Evolutionary conservation across 2,329 filamentous ascomycete species (phyloP).

Genomic region (Ceratocystis harringtonii): DNA sequence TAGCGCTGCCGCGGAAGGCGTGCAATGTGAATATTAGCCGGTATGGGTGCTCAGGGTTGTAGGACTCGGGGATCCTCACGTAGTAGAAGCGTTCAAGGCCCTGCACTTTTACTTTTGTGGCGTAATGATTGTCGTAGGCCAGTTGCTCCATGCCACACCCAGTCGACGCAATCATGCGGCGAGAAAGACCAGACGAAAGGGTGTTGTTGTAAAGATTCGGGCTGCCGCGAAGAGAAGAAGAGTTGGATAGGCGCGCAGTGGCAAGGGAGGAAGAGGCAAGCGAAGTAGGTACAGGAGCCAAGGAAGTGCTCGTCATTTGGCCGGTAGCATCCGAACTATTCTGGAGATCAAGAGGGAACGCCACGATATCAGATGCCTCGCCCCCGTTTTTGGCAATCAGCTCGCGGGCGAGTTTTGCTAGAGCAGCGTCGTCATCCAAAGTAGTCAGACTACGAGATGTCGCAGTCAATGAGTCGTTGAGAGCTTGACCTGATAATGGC

Average conservation of each 20-base stretch:
- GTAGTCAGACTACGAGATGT: background rate
- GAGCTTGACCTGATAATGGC: background rate
- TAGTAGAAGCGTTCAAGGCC: slow-evolving; percentile 26
- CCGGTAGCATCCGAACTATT: background rate
- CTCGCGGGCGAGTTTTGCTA: background rate
- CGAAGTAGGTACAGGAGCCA: background rate
- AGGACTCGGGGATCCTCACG: slow-evolving; percentile 27
- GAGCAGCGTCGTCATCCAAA: background rate
- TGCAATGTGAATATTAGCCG: slow-evolving; percentile 30
- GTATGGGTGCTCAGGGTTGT: slow-evolving; percentile 27
- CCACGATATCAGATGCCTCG: background rate
- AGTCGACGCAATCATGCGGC: background rate
- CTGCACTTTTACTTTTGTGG: slow-evolving; percentile 25
- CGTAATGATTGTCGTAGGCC: slow-evolving; percentile 22
- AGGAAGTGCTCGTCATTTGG: too few species aligned
- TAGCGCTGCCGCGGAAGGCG: slow-evolving; percentile 26
- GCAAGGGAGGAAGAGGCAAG: background rate
- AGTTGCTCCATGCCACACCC: slow-evolving; percentile 26
- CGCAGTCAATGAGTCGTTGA: background rate
- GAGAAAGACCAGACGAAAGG: background rate
- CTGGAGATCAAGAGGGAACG: background rate
- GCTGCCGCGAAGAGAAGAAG: background rate
- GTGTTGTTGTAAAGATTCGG: background rate
- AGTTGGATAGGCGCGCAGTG: background rate
- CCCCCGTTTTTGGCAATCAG: background rate